A percentile compares a stretch with the other conserved stretches of the same genome.
Evolutionary conservation across 192 early-diverging fungal species (phyloP).

Genomic region (Umbelopsis ramanniana): DNA sequence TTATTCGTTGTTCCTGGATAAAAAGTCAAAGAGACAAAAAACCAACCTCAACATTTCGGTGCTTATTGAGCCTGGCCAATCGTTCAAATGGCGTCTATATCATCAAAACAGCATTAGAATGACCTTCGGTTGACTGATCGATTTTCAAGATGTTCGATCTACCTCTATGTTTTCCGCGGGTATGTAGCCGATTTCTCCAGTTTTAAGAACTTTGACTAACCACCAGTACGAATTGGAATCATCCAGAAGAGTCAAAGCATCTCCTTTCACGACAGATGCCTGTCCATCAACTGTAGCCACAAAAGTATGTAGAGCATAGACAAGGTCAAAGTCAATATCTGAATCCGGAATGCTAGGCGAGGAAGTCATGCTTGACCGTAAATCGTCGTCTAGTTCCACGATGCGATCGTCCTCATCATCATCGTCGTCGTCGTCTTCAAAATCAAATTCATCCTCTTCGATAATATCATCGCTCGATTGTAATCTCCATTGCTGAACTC

Average conservation of each 20-base stretch:
- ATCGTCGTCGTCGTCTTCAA: slow-evolving; percentile 37
- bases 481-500: slow-evolving; percentile 4
- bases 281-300: slow-evolving; percentile 81
- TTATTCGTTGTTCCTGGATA: neutral
- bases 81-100: slow-evolving; percentile 76
- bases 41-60: slow-evolving; percentile 67
- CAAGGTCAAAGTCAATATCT: slow-evolving; percentile 71
- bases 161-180: slow-evolving; percentile 88
- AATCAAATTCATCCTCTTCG: slow-evolving; percentile 31
- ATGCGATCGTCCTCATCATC: slow-evolving; percentile 37
- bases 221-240: slow-evolving; percentile 85
- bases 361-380: slow-evolving; percentile 39
- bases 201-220: slow-evolving; percentile 66
- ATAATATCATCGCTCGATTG: slow-evolving; percentile 1
- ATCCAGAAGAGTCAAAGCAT: slow-evolving; percentile 74
- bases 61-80: slow-evolving; percentile 77
- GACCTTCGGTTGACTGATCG: neutral
- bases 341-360: slow-evolving; percentile 51
- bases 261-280: slow-evolving; percentile 74
- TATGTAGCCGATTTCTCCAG: slow-evolving; percentile 76
- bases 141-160: neutral
- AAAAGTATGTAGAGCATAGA: slow-evolving; percentile 85
- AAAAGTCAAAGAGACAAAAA: neutral
- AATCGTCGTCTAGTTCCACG: slow-evolving; percentile 41
- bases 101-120: neutral